These are phyloP conservation scores for Lipomyces mesembrius DNA, from an alignment of 805 yeast species.

Conservation along the genomic window DNA sequence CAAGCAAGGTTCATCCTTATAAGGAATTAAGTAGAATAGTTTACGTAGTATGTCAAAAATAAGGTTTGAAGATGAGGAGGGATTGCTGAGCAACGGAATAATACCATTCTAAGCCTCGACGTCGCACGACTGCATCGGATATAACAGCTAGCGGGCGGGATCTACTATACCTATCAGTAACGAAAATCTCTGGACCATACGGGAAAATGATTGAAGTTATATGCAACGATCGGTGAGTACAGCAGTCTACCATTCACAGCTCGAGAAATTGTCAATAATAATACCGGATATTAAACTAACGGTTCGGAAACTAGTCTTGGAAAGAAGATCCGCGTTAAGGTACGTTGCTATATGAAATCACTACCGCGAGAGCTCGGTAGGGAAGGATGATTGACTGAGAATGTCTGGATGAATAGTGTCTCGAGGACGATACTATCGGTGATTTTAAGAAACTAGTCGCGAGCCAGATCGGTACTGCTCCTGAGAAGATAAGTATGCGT, in stretches of 20 bases:
- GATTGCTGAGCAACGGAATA: no score
- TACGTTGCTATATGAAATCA: slow-evolving; percentile 19
- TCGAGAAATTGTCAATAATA: neutral
- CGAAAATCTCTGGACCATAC: neutral
- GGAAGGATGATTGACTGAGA: neutral
- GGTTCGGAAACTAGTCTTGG: slow-evolving; percentile 61
- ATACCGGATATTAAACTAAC: neutral
- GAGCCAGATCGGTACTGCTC: slow-evolving; percentile 77
- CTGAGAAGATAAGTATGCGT: slow-evolving; percentile 54
- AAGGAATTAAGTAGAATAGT: no score
- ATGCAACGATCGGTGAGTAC: slow-evolving; percentile 66
- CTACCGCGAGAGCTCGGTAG: neutral
- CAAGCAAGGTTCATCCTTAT: no score
- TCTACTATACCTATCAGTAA: neutral
- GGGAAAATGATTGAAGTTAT: slow-evolving; percentile 66
- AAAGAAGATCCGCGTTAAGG: slow-evolving; percentile 80
- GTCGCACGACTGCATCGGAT: neutral
- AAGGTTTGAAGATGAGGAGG: no score
- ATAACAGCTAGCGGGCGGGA: neutral
- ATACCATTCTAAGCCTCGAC: neutral
- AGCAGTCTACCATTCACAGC: no score
- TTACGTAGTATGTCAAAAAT: no score
- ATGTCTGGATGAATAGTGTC: slow-evolving; percentile 51
- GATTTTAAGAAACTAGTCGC: slow-evolving; percentile 86
- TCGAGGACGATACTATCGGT: slow-evolving; percentile 82